phyloP scores from a whole-genome alignment of 768 basidiomycete species.

The Termitomyces heimii region DNA sequence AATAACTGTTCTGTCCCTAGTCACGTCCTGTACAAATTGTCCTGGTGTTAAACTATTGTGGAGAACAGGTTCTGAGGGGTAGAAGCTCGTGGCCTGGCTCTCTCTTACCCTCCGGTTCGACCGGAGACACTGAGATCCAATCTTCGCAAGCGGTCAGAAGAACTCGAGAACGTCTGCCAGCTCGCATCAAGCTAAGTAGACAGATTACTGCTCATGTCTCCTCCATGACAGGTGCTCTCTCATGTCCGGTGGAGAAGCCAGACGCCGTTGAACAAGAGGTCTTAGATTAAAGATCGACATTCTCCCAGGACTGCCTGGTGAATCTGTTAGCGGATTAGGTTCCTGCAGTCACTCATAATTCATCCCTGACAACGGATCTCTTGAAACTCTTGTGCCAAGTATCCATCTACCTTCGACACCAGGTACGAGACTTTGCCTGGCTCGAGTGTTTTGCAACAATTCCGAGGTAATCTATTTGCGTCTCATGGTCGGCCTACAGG shows the following conservation, averaged over 20 bases:
- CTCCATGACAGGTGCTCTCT: not conserved
- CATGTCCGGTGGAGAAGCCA: not conserved
- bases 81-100: not conserved
- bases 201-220: not conserved
- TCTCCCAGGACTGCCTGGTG: not conserved
- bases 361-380: not conserved
- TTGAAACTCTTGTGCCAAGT: not conserved
- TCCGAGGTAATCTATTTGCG: no score
- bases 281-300: not conserved
- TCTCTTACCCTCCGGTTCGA: not conserved
- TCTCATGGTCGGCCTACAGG: not conserved
- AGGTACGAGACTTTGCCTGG: not conserved
- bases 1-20: not conserved
- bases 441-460: not conserved
- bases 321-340: not conserved
- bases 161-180: not conserved
- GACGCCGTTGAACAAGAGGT: not conserved
- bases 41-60: no score
- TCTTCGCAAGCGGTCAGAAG: not conserved
- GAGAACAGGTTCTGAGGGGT: no score
- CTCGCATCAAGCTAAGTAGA: not conserved
- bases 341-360: not conserved
- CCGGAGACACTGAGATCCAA: not conserved
- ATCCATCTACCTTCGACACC: not conserved
- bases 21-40: not conserved